Conservation (phyloP, 768 basidiomycete species). For the Infundibulicybe gibba region DNA sequence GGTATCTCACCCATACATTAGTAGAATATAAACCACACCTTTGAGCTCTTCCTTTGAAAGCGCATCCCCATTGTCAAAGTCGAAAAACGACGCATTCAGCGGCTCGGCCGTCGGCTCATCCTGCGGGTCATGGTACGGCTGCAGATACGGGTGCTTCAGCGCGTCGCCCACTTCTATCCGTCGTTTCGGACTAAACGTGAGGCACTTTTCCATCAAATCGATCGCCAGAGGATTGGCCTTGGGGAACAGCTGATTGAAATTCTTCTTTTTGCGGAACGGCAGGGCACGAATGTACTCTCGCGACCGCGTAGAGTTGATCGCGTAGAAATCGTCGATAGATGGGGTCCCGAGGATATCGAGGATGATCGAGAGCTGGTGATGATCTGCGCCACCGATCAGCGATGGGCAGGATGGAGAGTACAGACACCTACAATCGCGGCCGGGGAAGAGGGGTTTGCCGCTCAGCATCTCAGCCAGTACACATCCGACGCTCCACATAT, state of each 20-base stretch:
- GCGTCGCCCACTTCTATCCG: constrained; percentile 88
- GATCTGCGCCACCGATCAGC: constrained; percentile 47
- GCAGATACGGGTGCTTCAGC: constrained; percentile 85
- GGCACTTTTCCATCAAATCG: constrained; percentile 74
- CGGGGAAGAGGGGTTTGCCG: constrained; percentile 92
- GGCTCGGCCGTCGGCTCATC: constrained; percentile 85
- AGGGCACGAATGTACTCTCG: constrained; percentile 88
- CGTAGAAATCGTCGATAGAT: constrained; percentile 91
- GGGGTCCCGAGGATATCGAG: constrained; percentile 92
- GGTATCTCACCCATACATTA: neutral
- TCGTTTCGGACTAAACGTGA: constrained; percentile 84
- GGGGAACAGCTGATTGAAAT: constrained; percentile 67
- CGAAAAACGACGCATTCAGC: constrained; percentile 76
- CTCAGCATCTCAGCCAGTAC: constrained; percentile 89
- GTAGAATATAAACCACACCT: constrained; percentile 30
- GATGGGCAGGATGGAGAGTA: constrained; percentile 5
- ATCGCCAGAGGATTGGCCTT: constrained; percentile 72
- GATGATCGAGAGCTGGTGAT: constrained; percentile 90
- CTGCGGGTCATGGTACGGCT: constrained; percentile 86
- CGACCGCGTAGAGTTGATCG: constrained; percentile 74
- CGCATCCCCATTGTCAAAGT: constrained; percentile 72
- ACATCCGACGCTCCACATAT: constrained; percentile 86
- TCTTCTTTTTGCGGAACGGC: constrained; percentile 79
- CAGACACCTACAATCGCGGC: constrained; percentile 73
- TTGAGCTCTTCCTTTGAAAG: constrained; percentile 68